These are phyloP conservation scores for Coriolopsis trogii DNA, from an alignment of 1,284 basidiomycete species.

Conservation along the genomic window DNA sequence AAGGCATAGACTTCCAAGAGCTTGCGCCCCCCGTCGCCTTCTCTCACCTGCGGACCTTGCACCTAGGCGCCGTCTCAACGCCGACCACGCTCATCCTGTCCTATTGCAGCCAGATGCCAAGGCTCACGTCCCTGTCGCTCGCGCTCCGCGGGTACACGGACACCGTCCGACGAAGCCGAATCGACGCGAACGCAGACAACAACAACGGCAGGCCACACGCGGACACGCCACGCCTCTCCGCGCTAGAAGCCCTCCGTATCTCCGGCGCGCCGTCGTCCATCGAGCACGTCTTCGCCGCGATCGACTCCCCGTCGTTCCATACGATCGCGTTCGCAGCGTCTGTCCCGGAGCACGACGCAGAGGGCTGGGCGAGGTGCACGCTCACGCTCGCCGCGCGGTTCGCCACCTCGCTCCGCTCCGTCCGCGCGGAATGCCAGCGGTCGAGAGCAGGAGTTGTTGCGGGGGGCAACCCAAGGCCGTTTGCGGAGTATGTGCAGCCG, in stretches of 20 bases:
- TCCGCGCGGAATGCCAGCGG: constrained; percentile 9
- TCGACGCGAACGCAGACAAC: background rate
- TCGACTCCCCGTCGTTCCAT: constrained; percentile 7
- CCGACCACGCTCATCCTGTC: constrained; percentile 8
- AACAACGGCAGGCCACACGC: background rate
- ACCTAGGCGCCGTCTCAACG: constrained; percentile 11
- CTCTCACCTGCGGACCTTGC: constrained; percentile 12
- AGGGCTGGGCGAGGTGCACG: constrained; percentile 11
- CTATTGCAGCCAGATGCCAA: constrained; percentile 14
- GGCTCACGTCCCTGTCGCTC: constrained; percentile 14
- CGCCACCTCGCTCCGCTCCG: constrained; percentile 5
- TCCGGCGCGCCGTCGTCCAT: constrained; percentile 13
- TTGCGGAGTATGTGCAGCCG: constrained; percentile 6
- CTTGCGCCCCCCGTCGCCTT: constrained; percentile 8
- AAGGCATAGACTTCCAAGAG: constrained; percentile 14
- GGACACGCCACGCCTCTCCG: background rate
- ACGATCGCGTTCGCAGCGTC: constrained; percentile 3
- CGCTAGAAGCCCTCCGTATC: constrained; percentile 10
- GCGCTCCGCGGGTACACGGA: constrained; percentile 2
- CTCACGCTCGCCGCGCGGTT: constrained; percentile 11
- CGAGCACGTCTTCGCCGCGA: constrained; percentile 9
- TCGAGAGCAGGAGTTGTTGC: no score
- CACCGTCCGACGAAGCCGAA: background rate
- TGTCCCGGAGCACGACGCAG: constrained; percentile 8
- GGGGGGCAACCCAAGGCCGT: background rate